Evolutionary conservation across 2,329 filamentous ascomycete species (phyloP).

Genomic region (Exophiala spinifera): DNA sequence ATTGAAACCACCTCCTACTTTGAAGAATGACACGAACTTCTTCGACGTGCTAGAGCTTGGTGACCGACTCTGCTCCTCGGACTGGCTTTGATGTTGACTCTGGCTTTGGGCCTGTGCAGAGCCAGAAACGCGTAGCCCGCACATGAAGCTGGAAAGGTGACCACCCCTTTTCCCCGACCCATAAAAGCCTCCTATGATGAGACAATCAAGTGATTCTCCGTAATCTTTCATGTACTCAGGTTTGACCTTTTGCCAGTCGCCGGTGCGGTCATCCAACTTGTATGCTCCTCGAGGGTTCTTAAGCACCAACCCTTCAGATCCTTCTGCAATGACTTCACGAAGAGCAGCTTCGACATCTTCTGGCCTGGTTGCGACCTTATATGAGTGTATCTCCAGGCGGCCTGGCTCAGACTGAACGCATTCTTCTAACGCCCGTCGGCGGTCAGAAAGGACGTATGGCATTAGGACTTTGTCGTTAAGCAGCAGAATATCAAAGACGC

Average conservation of each 20-base stretch:
- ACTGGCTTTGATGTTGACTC: constrained; percentile 14
- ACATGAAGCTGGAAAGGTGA: constrained; percentile 80
- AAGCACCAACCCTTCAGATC: constrained; percentile 84
- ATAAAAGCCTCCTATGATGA: constrained; percentile 89
- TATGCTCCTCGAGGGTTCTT: constrained; percentile 92
- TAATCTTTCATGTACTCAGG: constrained; percentile 98
- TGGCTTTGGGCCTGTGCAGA: constrained; percentile 20
- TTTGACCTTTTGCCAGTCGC: constrained; percentile 98
- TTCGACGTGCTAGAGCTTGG: constrained; percentile 67
- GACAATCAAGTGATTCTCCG: constrained; percentile 85
- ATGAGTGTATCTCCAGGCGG: constrained; percentile 77
- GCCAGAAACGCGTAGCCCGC: constrained; percentile 61
- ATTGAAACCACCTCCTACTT: constrained; percentile 90
- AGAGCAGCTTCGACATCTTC: constrained; percentile 76
- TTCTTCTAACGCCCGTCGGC: constrained; percentile 69
- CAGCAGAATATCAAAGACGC: constrained; percentile 87
- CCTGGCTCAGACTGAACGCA: constrained; percentile 68
- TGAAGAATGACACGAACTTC: constrained; percentile 74
- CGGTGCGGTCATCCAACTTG: constrained; percentile 80
- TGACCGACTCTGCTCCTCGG: constrained; percentile 3
- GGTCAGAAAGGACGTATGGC: constrained; percentile 76
- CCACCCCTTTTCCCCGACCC: constrained; percentile 84
- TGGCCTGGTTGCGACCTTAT: constrained; percentile 62
- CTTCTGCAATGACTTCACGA: constrained; percentile 77
- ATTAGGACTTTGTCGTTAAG: constrained; percentile 79